Evolutionary conservation across 2,329 filamentous ascomycete genomes (phyloP), one percentile per base, ranked within the genome.

Genomic region (Epichloe glyceriae): DNA sequence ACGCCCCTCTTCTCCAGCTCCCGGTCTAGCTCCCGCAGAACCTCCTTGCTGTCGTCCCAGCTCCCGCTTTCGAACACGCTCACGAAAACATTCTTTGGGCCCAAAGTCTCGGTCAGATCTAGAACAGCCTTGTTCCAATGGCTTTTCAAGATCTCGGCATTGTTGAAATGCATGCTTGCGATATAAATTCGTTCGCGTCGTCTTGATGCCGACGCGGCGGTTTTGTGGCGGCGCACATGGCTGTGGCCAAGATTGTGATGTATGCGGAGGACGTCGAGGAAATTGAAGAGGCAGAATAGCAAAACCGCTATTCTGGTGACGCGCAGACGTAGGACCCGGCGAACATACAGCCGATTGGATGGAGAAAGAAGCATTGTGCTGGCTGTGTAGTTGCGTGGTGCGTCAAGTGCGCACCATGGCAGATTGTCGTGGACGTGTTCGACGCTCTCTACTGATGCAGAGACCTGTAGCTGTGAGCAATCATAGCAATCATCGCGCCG

Each of bases 21-120:
- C 1, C 54, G 56, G 52, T 84, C 80, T 30, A 88, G 67, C 22
- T 76, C 70, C 20, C 62, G 66, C 55, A 88, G 66, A 6, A 76
- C 77, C 15, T 68, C 73, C 63, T 86, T 86, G 17, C 78, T 85
- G 52, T 81, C 71, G 61, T 88, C 85, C 68, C 76, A 81, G 60
- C 80, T 85, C 5, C 83, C 83, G 57, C 79, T 83, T 63, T 88
- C 84, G 52, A 78, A 75, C 33, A 87, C 73, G 53, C 78, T 80
- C 40, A 88, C 74, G 60, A 76, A 87, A 2, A 87, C 76, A 60
- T 86, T 86, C 3, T 79, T 70, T 0, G 74, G 66, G 0, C 83
- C 83, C 4, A 86, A 66, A 5, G 70, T 67, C 44, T 73, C 67
- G 5, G 76, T 72, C 19, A 88, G 67, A 2, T 74, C 68, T 6